A percentile compares a stretch with the other conserved stretches of the same genome.
phyloP scores from a whole-genome alignment of 2,329 filamentous ascomycete species.

The Chalaropsis thielavioides region DNA sequence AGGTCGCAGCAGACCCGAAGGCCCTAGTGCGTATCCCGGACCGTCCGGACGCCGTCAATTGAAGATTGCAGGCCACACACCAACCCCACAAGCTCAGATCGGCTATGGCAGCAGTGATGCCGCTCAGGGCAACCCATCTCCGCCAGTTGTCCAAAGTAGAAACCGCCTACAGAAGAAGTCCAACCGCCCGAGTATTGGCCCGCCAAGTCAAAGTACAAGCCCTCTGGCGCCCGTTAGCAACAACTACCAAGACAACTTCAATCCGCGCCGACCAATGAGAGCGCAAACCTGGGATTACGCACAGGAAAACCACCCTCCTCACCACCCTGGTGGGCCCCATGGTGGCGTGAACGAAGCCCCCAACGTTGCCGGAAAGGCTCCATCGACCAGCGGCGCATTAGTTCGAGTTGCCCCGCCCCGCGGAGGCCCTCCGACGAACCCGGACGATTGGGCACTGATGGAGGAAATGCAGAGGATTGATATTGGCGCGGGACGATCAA shows the following conservation, averaged over 20 bases:
- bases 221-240: slow-evolving; percentile 34
- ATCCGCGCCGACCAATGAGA: slow-evolving; percentile 30
- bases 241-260: slow-evolving; percentile 27
- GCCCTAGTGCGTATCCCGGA: slow-evolving; percentile 27
- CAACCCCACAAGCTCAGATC: slow-evolving; percentile 24
- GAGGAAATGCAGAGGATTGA: slow-evolving; percentile 58
- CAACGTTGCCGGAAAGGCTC: slow-evolving; percentile 27
- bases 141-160: slow-evolving; percentile 28
- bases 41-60: slow-evolving; percentile 31
- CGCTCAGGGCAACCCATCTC: slow-evolving; percentile 23
- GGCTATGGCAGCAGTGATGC: slow-evolving; percentile 21
- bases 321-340: slow-evolving; percentile 32
- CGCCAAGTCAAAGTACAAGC: slow-evolving; percentile 28
- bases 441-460: slow-evolving; percentile 44
- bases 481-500: slow-evolving; percentile 45
- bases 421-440: slow-evolving; percentile 25
- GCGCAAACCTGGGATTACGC: slow-evolving; percentile 38
- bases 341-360: slow-evolving; percentile 19
- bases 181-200: slow-evolving; percentile 32
- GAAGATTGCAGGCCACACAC: slow-evolving; percentile 36
- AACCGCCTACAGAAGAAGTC: slow-evolving; percentile 53
- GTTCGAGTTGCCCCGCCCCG: slow-evolving; percentile 21
- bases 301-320: neutral
- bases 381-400: slow-evolving; percentile 31
- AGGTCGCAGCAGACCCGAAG: slow-evolving; percentile 36